These are phyloP conservation scores for Tuber brumale DNA, from an alignment of 495 filamentous ascomycete genomes.

Conservation along the genomic window DNA sequence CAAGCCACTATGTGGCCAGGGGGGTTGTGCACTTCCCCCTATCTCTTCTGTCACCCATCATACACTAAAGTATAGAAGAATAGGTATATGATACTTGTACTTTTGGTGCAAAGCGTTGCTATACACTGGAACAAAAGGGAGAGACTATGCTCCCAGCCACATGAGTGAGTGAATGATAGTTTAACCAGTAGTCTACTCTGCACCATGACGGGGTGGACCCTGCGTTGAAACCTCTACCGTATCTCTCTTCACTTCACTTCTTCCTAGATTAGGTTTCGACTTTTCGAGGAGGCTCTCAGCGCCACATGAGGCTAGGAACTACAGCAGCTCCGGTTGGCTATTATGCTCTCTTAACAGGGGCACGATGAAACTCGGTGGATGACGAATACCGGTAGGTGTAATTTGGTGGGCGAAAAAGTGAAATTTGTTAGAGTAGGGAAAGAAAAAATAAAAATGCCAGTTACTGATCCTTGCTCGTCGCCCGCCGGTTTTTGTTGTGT, in stretches of 20 bases:
- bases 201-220: background rate
- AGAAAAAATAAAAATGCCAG: background rate
- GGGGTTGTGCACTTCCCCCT: too few species aligned
- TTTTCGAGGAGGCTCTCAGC: background rate
- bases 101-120: too few species aligned
- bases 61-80: too few species aligned
- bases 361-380: background rate
- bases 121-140: background rate
- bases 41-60: too few species aligned
- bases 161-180: background rate
- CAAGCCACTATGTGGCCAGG: too few species aligned
- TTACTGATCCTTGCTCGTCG: background rate
- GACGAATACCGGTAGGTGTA: background rate
- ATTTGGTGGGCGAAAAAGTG: background rate
- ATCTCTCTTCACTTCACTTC: background rate
- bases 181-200: background rate
- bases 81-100: too few species aligned
- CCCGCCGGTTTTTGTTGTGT: background rate
- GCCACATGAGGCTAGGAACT: background rate
- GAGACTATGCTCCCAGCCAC: background rate
- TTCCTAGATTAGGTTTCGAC: background rate
- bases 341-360: background rate
- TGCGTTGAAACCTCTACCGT: background rate
- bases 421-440: background rate
- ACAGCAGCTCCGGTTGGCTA: background rate